Base-by-base conservation (phyloP, 2,329 filamentous ascomycete species). In the Penicillium verrucosum region DNA sequence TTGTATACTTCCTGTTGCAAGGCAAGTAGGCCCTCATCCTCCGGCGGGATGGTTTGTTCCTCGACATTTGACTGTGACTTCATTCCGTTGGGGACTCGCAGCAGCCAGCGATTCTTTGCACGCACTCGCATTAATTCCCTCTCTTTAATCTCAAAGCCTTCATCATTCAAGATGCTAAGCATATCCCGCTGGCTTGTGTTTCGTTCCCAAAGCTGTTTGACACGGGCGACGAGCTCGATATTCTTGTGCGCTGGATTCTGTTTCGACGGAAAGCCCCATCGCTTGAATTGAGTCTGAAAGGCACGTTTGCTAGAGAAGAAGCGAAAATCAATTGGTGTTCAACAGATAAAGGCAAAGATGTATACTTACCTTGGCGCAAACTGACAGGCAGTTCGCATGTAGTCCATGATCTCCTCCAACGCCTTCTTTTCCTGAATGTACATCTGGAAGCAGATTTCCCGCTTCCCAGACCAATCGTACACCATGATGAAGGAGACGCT, bases 251-350 rank as follows among this genome's bases (percentile, higher is more conserved):
- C 85, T 0, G 86, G 85, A 58, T 87, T 85, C 64, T 89, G 85
- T 70, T 90, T 90, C 56, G 82, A 84, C 14, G 89, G 89, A 64
- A 94, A 93, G 8, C 85, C 82, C 90, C 90, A 94, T 70, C 85
- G 81, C 68, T 86, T 88, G 74, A 92, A 90, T 64, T 91, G 88
- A 4, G 81, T 85, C 72, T 91, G 89, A 60, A 88, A 90, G 42
- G 87, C 86, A 58, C 89, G 86, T 77, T 90, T 90, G 72, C 89
- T 73, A 53, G 42, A 59, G 23, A 23, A 23, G 14, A 41, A 27
- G 40, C 16, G 12, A 27, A 11, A 38, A 36, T 56, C 21, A 55
- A 32, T 45, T 51, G 6, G 23, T 43, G 25, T 32, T 30, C 48
- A 18, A 48, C 41, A 52, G 30, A 56, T 36, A 27, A 36, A 45